These are phyloP conservation scores for Solanum hybrid DNA, from an alignment of 305 asterid genomes.

Conservation along the genomic window DNA sequence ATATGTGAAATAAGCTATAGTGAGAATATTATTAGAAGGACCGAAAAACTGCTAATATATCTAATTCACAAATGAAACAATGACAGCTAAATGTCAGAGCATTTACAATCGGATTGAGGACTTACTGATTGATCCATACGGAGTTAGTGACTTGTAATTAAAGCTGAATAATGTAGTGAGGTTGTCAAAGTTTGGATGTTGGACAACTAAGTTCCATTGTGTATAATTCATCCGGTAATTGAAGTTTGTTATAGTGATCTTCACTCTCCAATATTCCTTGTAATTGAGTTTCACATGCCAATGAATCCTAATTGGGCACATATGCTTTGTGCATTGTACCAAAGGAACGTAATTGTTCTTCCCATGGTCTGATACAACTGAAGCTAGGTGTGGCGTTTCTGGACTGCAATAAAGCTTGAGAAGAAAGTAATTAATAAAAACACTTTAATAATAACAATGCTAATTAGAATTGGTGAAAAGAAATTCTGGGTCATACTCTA, in stretches of 20 bases:
- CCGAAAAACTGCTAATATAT: not conserved
- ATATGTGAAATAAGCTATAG: not conserved
- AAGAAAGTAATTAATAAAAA: not conserved
- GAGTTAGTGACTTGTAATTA: constrained; percentile 59
- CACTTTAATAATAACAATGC: not conserved
- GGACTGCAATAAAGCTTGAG: constrained; percentile 32
- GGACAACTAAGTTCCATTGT: constrained; percentile 59
- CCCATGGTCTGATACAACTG: constrained; percentile 41
- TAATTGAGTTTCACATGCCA: constrained; percentile 69
- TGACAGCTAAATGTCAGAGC: not conserved
- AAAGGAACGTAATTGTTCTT: constrained; percentile 39
- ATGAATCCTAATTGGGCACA: constrained; percentile 72
- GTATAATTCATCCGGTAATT: constrained; percentile 59
- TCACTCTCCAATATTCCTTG: constrained; percentile 67
- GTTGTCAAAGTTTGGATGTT: constrained; percentile 68
- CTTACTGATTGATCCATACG: constrained; percentile 56
- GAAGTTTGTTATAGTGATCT: constrained; percentile 61
- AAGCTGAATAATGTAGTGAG: constrained; percentile 61
- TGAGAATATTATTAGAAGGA: not conserved
- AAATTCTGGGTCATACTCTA: constrained; percentile 30
- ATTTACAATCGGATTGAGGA: not conserved
- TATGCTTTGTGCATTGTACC: constrained; percentile 60
- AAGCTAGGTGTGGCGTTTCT: constrained; percentile 41
- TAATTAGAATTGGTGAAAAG: not conserved
- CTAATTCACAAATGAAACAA: not conserved